Conservation (phyloP, 2,329 filamentous ascomycete species). For the Didymella glomerata region DNA sequence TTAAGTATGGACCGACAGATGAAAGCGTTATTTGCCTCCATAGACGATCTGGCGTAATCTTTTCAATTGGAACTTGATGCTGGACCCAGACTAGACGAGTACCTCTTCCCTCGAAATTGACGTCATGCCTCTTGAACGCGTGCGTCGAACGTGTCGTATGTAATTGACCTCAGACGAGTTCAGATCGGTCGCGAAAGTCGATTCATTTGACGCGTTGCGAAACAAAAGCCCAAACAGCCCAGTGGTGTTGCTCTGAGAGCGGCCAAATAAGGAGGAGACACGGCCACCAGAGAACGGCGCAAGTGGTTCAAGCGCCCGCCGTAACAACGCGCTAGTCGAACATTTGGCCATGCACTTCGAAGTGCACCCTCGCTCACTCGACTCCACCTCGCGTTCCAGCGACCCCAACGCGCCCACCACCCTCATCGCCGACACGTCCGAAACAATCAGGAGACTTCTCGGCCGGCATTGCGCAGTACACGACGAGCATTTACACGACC, state of each 20-base stretch:
- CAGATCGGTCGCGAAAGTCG: neutral
- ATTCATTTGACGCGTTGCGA: conserved; percentile 11
- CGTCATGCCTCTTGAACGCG: conserved; percentile 18
- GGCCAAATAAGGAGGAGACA: conserved; percentile 14
- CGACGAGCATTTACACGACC: conserved; percentile 23
- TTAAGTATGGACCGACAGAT: neutral
- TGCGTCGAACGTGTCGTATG: conserved; percentile 9
- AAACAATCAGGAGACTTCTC: conserved; percentile 12
- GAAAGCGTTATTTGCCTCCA: neutral
- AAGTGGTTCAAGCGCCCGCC: conserved; percentile 15
- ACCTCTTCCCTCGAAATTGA: conserved; percentile 1
- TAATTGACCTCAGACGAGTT: neutral
- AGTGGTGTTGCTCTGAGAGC: neutral
- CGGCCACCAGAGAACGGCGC: conserved; percentile 13
- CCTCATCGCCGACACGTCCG: conserved; percentile 28
- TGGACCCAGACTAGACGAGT: neutral
- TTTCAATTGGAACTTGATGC: neutral
- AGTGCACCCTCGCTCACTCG: conserved; percentile 20
- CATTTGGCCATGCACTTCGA: conserved; percentile 24
- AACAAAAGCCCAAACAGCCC: neutral
- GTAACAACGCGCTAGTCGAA: conserved; percentile 19
- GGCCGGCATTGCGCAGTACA: conserved; percentile 14
- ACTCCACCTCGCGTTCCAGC: conserved; percentile 19
- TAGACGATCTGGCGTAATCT: neutral
- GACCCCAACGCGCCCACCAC: conserved; percentile 32